These are phyloP conservation scores for Phytopythium boreale DNA, from an alignment of 352 stramenopile genomes.

Conservation along the genomic window DNA sequence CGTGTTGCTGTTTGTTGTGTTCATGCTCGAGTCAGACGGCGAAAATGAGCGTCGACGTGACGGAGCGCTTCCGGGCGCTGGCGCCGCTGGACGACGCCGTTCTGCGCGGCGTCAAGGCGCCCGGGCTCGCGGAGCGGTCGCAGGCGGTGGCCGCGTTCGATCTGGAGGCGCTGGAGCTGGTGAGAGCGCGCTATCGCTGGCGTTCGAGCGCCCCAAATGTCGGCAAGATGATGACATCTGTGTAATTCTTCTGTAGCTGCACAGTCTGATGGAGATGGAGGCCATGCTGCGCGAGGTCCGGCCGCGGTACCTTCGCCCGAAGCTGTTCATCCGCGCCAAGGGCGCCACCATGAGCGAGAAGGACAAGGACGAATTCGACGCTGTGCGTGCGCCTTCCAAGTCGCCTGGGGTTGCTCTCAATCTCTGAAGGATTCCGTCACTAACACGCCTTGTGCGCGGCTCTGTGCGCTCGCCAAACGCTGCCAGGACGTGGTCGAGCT, in stretches of 20 bases:
- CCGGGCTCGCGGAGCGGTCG: not conserved
- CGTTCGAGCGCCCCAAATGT: not conserved
- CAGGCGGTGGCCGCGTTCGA: conserved; percentile 11
- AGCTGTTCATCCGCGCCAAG: conserved; percentile 60
- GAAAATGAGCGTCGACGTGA: conserved; percentile 23
- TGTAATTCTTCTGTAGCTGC: conserved; percentile 21
- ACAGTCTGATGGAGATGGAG: conserved; percentile 52
- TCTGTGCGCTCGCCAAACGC: not conserved
- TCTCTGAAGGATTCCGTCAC: too few species aligned
- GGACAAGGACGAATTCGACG: conserved; percentile 77
- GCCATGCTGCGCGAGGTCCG: conserved; percentile 40
- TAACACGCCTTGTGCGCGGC: not conserved
- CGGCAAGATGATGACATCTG: not conserved
- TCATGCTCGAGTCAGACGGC: not conserved
- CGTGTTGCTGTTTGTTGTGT: not conserved
- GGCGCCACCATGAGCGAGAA: conserved; percentile 58
- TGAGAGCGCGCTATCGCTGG: not conserved
- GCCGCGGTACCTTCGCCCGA: conserved; percentile 57
- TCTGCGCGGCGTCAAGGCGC: not conserved
- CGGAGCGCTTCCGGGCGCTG: conserved; percentile 30
- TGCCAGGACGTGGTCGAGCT: conserved; percentile 57
- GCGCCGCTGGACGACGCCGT: conserved; percentile 14
- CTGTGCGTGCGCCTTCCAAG: conserved; percentile 22
- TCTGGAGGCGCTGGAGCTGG: conserved; percentile 28
- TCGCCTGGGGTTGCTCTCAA: too few species aligned